Percentiles rank a stretch among this genome's conserved stretches.
phyloP scores from a whole-genome alignment of 345 rosid genomes.

The Citrus sinensis region DVS_A1.0 CM039162.1:4339501-4340000 shows the following conservation, averaged over 20 bases:
- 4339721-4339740: slow-evolving; percentile 77
- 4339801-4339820: slow-evolving; percentile 81
- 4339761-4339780: slow-evolving; percentile 77
- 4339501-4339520: neutral
- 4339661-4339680: neutral
- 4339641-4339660: neutral
- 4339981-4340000: slow-evolving; percentile 39
- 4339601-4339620: neutral
- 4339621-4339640: neutral
- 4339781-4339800: slow-evolving; percentile 71
- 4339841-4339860: slow-evolving; percentile 28
- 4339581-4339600: neutral
- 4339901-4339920: slow-evolving; percentile 3
- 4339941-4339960: neutral
- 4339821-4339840: slow-evolving; percentile 80
- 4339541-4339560: too few relatives aligned
- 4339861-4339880: slow-evolving; percentile 9
- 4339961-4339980: neutral
- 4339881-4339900: neutral
- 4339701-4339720: neutral
- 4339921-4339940: slow-evolving; percentile 6
- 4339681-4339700: neutral
- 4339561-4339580: neutral
- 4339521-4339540: neutral
- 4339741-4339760: slow-evolving; percentile 60